Conservation (phyloP, 768 basidiomycete species). For the Mrakia gelida region DNA sequence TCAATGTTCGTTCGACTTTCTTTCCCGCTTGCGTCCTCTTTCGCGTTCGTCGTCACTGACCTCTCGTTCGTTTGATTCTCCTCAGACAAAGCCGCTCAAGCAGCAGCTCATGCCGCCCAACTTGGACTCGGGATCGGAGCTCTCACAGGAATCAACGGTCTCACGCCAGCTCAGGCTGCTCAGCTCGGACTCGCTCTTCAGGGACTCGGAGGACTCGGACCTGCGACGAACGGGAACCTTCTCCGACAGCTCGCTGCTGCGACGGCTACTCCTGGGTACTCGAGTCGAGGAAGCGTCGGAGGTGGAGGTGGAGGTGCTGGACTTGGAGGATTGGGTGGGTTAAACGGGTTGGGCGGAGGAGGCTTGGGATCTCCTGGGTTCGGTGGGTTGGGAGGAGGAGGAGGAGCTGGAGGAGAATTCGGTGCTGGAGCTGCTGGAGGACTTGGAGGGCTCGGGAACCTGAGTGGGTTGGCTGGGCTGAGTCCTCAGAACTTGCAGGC, state of each 20-base stretch:
- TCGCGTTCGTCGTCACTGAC: constrained; percentile 30
- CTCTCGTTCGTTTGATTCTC: constrained; percentile 18
- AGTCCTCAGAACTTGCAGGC: constrained; percentile 26
- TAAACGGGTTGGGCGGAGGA: constrained; percentile 13
- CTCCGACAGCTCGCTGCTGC: constrained; percentile 22
- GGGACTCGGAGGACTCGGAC: constrained; percentile 26
- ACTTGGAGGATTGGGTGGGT: not conserved
- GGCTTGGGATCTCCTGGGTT: not conserved
- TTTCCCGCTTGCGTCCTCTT: constrained; percentile 31
- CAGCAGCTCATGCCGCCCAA: constrained; percentile 55
- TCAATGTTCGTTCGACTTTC: constrained; percentile 60
- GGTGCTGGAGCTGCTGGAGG: constrained; percentile 1
- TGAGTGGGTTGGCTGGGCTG: constrained; percentile 3
- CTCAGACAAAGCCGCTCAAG: constrained; percentile 82
- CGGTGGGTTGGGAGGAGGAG: not conserved
- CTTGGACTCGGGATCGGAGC: constrained; percentile 34
- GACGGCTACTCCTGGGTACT: not conserved
- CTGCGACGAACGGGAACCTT: not conserved
- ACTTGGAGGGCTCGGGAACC: not conserved
- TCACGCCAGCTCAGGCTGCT: constrained; percentile 31
- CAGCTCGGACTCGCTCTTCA: constrained; percentile 33
- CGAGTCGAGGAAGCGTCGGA: not conserved
- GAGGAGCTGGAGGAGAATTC: not conserved
- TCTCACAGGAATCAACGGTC: constrained; percentile 29
- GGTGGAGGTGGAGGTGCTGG: not conserved